Percentiles rank a stretch among this genome's conserved stretches.
These are phyloP conservation scores for Chrysosporium keratinophilum DNA, from an alignment of 2,329 filamentous ascomycete species.

Conservation along the genomic window DNA sequence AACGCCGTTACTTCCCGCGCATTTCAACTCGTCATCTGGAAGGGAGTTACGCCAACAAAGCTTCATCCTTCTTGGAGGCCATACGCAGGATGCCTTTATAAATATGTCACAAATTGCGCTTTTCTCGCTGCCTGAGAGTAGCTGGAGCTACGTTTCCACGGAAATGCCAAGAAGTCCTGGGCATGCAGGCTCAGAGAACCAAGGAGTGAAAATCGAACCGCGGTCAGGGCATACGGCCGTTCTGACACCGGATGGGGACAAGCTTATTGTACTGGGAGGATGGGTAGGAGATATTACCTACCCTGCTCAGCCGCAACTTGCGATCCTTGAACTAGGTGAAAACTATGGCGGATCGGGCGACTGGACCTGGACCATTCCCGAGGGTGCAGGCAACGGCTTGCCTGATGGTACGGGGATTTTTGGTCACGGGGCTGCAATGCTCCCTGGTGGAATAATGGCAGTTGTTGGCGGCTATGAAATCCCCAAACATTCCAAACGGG, in stretches of 20 bases:
- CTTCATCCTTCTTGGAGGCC: slow-evolving; percentile 74
- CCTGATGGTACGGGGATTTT: slow-evolving; percentile 43
- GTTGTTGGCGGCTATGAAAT: slow-evolving; percentile 50
- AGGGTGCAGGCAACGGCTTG: slow-evolving; percentile 32
- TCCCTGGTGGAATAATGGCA: slow-evolving; percentile 53
- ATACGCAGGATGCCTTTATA: slow-evolving; percentile 73
- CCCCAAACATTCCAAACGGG: slow-evolving; percentile 32
- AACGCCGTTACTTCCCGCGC: slow-evolving; percentile 60
- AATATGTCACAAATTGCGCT: slow-evolving; percentile 88
- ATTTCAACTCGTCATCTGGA: slow-evolving; percentile 54
- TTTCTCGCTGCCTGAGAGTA: slow-evolving; percentile 75
- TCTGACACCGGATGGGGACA: slow-evolving; percentile 64
- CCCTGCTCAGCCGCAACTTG: slow-evolving; percentile 71
- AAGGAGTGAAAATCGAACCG: slow-evolving; percentile 59
- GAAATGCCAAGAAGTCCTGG: slow-evolving; percentile 20
- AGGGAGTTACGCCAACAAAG: slow-evolving; percentile 61
- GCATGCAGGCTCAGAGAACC: neutral
- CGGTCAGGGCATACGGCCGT: slow-evolving; percentile 83
- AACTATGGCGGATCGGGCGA: slow-evolving; percentile 50
- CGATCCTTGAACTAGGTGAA: slow-evolving; percentile 62
- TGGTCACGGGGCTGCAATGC: slow-evolving; percentile 52
- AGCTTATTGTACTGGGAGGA: slow-evolving; percentile 72
- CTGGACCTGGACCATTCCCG: slow-evolving; percentile 38
- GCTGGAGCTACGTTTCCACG: slow-evolving; percentile 73
- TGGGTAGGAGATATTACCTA: slow-evolving; percentile 78